phyloP scores from a whole-genome alignment of 441 rosid species.

The Lepidium campestre region DNA sequence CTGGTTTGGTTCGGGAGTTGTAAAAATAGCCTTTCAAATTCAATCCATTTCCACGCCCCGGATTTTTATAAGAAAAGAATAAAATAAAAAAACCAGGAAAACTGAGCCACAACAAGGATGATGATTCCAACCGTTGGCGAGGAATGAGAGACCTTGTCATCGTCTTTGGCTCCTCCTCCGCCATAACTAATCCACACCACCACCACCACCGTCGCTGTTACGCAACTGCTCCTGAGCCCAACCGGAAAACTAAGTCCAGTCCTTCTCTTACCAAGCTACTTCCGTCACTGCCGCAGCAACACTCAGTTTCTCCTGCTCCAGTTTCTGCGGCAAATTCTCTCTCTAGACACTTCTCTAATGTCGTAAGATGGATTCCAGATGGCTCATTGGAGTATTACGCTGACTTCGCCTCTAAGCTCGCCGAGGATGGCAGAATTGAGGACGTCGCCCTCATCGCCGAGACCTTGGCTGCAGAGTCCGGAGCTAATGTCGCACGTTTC shows the following conservation, averaged over 20 bases:
- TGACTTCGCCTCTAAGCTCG: constrained; percentile 61
- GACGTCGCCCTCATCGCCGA: constrained; percentile 57
- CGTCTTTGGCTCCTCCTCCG: constrained; percentile 53
- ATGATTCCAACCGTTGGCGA: constrained; percentile 23
- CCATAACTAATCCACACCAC: constrained; percentile 33
- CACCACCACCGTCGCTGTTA: constrained; percentile 24
- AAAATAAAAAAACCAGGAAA: not conserved
- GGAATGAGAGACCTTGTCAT: constrained; percentile 58
- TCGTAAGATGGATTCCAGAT: constrained; percentile 33
- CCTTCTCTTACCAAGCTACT: constrained; percentile 28
- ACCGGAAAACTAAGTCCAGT: constrained; percentile 25
- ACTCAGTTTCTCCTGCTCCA: constrained; percentile 28
- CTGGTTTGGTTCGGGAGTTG: constrained; percentile 20
- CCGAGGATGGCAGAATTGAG: constrained; percentile 60
- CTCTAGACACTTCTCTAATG: constrained; percentile 25
- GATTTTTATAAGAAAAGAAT: not conserved
- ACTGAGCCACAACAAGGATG: constrained; percentile 14
- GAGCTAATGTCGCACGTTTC: constrained; percentile 44
- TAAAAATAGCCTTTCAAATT: constrained; percentile 54
- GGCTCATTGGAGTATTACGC: constrained; percentile 39
- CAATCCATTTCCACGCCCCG: constrained; percentile 33
- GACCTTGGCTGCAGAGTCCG: constrained; percentile 45
- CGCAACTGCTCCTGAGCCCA: constrained; percentile 24
- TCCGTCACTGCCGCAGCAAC: constrained; percentile 26
- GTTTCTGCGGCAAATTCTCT: constrained; percentile 23